These are phyloP conservation scores for Penicillium rolfsii DNA, from an alignment of 2,329 filamentous ascomycete species.

Conservation along the genomic window DNA sequence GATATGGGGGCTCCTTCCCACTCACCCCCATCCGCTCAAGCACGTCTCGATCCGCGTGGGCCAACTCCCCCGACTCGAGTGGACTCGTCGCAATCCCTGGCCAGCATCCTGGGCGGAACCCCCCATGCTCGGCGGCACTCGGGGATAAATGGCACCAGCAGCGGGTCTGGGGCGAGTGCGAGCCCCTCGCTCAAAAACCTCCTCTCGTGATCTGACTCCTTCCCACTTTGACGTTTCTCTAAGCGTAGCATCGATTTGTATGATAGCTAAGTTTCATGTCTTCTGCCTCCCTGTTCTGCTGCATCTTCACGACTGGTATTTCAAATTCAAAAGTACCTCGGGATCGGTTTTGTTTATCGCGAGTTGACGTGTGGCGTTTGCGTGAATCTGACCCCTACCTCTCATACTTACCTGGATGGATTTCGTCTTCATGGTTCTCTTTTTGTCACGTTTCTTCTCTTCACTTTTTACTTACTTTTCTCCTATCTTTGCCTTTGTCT, in stretches of 20 bases:
- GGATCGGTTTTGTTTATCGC: neutral
- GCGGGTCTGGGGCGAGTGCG: slow-evolving; percentile 67
- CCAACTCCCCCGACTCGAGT: slow-evolving; percentile 38
- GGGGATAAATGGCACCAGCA: slow-evolving; percentile 33
- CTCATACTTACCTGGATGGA: neutral
- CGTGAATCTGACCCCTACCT: neutral
- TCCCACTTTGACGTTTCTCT: slow-evolving; percentile 2
- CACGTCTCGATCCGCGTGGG: slow-evolving; percentile 40
- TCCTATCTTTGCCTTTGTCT: slow-evolving; percentile 18
- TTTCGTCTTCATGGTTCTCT: slow-evolving; percentile 3
- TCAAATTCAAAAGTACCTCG: slow-evolving; percentile 12
- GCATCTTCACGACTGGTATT: slow-evolving; percentile 18
- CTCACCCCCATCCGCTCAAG: slow-evolving; percentile 42
- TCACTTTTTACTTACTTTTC: slow-evolving; percentile 10
- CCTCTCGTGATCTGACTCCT: slow-evolving; percentile 56
- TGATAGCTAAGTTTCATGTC: slow-evolving; percentile 24
- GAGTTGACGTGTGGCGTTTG: neutral
- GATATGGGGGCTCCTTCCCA: slow-evolving; percentile 38
- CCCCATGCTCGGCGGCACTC: slow-evolving; percentile 34
- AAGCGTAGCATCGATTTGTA: slow-evolving; percentile 16
- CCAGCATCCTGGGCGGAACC: slow-evolving; percentile 25
- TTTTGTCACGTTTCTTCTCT: slow-evolving; percentile 2
- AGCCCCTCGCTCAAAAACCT: slow-evolving; percentile 76
- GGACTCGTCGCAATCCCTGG: slow-evolving; percentile 30
- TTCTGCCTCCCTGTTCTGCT: slow-evolving; percentile 18